Evolutionary conservation across 139 green algal genomes (phyloP).

Genomic region (Picocystis salinarum): DNA sequence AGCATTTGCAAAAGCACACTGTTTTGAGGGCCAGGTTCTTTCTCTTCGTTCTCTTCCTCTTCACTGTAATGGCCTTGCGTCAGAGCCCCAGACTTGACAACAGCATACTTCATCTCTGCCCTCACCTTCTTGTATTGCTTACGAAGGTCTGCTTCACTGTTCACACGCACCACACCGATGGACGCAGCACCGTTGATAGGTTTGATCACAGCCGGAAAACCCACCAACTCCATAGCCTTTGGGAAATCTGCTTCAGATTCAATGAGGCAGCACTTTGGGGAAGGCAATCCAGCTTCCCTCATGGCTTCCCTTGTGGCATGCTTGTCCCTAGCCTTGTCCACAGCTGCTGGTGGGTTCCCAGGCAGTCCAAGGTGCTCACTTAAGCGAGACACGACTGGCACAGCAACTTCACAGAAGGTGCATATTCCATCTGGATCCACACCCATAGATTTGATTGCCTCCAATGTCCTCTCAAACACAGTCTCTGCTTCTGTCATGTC

Average conservation of each 20-base stretch:
- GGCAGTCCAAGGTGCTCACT: conserved; percentile 58
- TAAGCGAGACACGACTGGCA: conserved; percentile 56
- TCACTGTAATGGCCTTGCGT: conserved; percentile 30
- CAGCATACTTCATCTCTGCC: conserved; percentile 15
- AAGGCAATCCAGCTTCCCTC: conserved; percentile 46
- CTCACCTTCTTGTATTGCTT: conserved; percentile 15
- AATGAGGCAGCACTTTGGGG: conserved; percentile 39
- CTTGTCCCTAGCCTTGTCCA: conserved; percentile 74
- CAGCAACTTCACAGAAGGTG: conserved; percentile 75
- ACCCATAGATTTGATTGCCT: conserved; percentile 15
- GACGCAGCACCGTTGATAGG: conserved; percentile 65
- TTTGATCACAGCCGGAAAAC: conserved; percentile 76
- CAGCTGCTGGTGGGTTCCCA: conserved; percentile 27
- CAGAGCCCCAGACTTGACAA: conserved; percentile 9
- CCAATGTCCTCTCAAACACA: conserved; percentile 53
- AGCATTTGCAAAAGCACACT: too few relatives aligned
- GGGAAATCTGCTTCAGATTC: conserved; percentile 20
- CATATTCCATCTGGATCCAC: conserved; percentile 54
- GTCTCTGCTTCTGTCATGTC: conserved; percentile 62
- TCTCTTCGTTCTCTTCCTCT: conserved; percentile 13
- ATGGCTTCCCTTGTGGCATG: conserved; percentile 21
- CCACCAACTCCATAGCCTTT: conserved; percentile 35
- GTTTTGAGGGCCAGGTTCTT: conserved; percentile 48
- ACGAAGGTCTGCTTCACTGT: conserved; percentile 32
- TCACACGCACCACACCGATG: conserved; percentile 65